phyloP scores from a whole-genome alignment of 2,329 filamentous ascomycete genomes.

The Sporothrix phasma region DNA sequence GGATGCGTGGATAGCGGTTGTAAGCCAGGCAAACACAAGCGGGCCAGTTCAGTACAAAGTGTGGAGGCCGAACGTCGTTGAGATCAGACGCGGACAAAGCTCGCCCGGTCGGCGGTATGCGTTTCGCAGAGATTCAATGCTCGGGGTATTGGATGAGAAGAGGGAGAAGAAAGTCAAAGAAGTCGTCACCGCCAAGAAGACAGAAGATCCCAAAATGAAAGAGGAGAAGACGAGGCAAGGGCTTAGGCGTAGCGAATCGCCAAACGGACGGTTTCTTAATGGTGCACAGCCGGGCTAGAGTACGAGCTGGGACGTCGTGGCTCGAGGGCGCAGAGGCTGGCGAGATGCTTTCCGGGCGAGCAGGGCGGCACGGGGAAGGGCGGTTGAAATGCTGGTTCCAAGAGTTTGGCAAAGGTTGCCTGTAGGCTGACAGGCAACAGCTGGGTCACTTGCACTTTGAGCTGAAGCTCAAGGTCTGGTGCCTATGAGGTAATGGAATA shows the following conservation, averaged over 20 bases:
- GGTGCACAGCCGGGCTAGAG: neutral
- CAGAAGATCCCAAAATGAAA: neutral
- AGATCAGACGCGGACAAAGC: neutral
- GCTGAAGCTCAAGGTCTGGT: neutral
- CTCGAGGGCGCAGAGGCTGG: neutral
- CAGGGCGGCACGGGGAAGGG: neutral
- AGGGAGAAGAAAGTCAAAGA: neutral
- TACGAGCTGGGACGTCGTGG: neutral
- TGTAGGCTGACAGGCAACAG: constrained; percentile 7
- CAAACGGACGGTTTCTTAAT: neutral
- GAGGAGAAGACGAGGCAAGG: neutral
- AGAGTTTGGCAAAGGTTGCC: constrained; percentile 11
- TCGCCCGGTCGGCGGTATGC: neutral
- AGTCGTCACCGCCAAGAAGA: neutral
- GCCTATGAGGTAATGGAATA: too few relatives aligned
- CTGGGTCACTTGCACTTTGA: neutral
- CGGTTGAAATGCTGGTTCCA: constrained; percentile 11
- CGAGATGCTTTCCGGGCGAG: neutral
- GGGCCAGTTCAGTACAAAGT: neutral
- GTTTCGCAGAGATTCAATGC: neutral
- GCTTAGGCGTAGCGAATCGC: neutral
- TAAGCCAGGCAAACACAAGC: neutral
- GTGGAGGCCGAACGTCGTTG: neutral
- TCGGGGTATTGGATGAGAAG: neutral
- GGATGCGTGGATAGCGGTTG: constrained; percentile 4